Conservation (phyloP, 179 eudicot species). For the Silene vulgaris region DNA sequence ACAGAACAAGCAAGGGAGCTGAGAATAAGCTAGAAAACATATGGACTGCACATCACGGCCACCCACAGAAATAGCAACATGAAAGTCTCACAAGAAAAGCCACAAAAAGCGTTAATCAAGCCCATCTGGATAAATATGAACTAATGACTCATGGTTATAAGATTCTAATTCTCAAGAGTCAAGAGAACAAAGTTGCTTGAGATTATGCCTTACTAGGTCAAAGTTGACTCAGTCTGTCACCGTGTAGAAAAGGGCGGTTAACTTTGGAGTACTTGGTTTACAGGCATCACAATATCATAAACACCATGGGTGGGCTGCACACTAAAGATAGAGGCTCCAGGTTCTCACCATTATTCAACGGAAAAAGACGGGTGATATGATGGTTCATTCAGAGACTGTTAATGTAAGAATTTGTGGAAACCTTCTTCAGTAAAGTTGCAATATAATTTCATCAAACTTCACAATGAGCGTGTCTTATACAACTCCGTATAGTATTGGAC, state of each 20-base stretch:
- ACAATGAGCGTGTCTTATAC: neutral
- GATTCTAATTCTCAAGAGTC: neutral
- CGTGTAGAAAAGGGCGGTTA: neutral
- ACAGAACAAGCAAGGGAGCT: neutral
- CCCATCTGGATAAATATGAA: no score
- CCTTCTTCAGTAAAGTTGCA: neutral
- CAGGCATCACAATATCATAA: neutral
- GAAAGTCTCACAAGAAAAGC: no score
- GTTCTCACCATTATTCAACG: neutral
- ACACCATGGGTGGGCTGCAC: neutral
- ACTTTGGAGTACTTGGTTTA: neutral
- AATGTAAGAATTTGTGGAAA: conserved; percentile 1
- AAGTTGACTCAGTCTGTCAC: neutral
- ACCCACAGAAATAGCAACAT: neutral
- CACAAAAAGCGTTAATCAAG: no score
- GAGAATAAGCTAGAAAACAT: neutral
- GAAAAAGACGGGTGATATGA: neutral
- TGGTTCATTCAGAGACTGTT: neutral
- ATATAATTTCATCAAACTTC: neutral
- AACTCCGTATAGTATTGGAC: neutral
- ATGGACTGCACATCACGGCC: neutral
- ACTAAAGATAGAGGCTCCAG: neutral
- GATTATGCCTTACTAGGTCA: neutral
- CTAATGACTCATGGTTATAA: no score
- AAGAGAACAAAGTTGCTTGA: neutral